A percentile compares a stretch with the other conserved stretches of the same genome.
These are phyloP conservation scores for Arctostaphylos glauca DNA, from an alignment of 148 eudicot genomes.

Conservation along the genomic window DNA sequence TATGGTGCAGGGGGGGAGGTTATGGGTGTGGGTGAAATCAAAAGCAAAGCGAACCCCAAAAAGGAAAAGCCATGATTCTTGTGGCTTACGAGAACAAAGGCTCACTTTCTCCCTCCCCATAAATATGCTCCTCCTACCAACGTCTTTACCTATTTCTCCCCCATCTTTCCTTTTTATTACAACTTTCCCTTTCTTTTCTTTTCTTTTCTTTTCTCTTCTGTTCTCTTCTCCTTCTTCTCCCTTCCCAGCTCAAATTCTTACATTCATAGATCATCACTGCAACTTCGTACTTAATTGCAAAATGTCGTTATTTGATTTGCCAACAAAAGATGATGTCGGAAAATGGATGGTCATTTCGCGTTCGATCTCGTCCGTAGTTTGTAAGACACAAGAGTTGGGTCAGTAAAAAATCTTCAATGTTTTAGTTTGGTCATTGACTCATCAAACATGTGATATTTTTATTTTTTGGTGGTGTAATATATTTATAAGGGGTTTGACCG, in stretches of 20 bases:
- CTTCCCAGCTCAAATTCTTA: background rate
- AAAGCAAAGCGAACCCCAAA: constrained; percentile 7
- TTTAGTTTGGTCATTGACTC: too few relatives aligned
- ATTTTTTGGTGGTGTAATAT: too few relatives aligned
- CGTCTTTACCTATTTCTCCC: background rate
- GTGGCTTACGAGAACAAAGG: constrained; percentile 10
- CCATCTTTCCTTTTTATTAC: background rate
- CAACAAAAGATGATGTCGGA: too few relatives aligned
- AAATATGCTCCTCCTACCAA: background rate
- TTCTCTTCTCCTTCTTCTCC: too few relatives aligned
- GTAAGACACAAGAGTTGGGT: too few relatives aligned
- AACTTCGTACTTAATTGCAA: too few relatives aligned
- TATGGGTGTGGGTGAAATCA: background rate
- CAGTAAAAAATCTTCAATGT: too few relatives aligned
- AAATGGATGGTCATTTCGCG: too few relatives aligned
- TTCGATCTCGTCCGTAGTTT: too few relatives aligned
- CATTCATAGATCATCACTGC: background rate
- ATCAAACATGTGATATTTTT: too few relatives aligned
- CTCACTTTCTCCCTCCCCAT: constrained; percentile 7
- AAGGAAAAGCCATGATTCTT: constrained; percentile 8
- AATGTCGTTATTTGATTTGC: too few relatives aligned
- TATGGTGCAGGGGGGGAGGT: background rate
- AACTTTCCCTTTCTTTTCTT: background rate
- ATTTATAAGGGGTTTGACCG: too few relatives aligned
- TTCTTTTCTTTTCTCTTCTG: background rate